Conservation (phyloP, 164 flowering plant species). For the Macadamia tetraphylla region DNA sequence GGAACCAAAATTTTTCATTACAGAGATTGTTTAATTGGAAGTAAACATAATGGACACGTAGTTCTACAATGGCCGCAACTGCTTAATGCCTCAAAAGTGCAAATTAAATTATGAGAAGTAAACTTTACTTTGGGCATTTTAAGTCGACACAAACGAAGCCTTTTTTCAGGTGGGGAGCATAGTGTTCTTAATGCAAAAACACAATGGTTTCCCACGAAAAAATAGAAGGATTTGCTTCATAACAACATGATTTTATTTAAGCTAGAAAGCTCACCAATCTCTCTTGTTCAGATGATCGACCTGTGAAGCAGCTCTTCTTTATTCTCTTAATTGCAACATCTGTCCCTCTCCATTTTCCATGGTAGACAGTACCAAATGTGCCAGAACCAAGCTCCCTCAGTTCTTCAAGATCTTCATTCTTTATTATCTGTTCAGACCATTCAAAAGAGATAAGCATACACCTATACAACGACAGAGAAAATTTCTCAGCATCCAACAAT, state of each 20-base stretch:
- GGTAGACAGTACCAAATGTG: slow-evolving; percentile 93
- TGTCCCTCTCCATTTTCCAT: slow-evolving; percentile 94
- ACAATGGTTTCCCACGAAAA: too few relatives aligned
- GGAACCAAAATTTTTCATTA: too few relatives aligned
- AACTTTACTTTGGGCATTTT: too few relatives aligned
- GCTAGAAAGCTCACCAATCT: slow-evolving; percentile 51
- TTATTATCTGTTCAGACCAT: slow-evolving; percentile 47
- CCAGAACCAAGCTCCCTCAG: slow-evolving; percentile 88
- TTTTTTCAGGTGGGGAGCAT: too few relatives aligned
- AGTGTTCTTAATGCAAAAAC: too few relatives aligned
- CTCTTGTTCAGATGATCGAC: slow-evolving; percentile 95
- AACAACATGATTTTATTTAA: neutral
- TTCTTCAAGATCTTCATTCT: slow-evolving; percentile 91
- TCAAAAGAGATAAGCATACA: neutral
- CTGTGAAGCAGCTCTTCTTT: slow-evolving; percentile 87
- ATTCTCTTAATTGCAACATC: slow-evolving; percentile 95
- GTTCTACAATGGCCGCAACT: too few relatives aligned
- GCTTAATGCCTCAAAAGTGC: too few relatives aligned
- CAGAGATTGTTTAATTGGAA: too few relatives aligned
- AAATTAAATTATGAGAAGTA: too few relatives aligned
- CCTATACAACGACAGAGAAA: neutral
- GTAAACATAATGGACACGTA: too few relatives aligned
- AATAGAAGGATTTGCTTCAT: neutral
- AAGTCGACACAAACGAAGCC: too few relatives aligned
- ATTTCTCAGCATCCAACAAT: neutral